Evolutionary conservation across 306 rosid species (phyloP).

Genomic region (Medicago arabica): DNA sequence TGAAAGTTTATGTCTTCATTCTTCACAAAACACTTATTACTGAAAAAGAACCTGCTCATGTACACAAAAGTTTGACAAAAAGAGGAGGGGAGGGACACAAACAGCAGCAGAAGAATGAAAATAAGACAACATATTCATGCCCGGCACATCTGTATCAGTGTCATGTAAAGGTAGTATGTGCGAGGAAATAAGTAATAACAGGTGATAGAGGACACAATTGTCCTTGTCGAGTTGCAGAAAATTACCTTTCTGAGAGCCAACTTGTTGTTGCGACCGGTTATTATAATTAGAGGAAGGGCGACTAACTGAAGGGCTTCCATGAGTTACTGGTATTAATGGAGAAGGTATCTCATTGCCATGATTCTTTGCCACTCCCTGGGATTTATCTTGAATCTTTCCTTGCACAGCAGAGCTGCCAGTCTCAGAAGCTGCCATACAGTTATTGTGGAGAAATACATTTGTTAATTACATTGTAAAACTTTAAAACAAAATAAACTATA

Average conservation of each 20-base stretch:
- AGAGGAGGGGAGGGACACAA: background rate
- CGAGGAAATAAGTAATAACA: slow-evolving; percentile 9
- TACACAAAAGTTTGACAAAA: background rate
- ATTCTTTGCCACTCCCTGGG: slow-evolving; percentile 66
- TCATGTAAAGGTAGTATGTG: background rate
- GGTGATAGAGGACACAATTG: slow-evolving; percentile 14
- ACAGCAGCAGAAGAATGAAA: background rate
- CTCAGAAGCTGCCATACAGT: slow-evolving; percentile 63
- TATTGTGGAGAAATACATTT: slow-evolving; percentile 7
- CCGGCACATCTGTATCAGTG: background rate
- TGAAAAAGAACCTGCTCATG: background rate
- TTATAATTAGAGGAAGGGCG: slow-evolving; percentile 79
- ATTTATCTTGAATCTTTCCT: slow-evolving; percentile 61
- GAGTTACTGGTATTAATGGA: slow-evolving; percentile 56
- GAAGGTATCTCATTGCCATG: slow-evolving; percentile 56
- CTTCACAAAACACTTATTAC: background rate
- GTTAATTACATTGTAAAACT: slow-evolving; percentile 40
- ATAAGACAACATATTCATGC: background rate
- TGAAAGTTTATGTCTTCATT: background rate
- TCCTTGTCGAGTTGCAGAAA: slow-evolving; percentile 6
- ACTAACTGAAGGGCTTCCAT: slow-evolving; percentile 58
- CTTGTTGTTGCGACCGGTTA: slow-evolving; percentile 67
- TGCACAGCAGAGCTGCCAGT: slow-evolving; percentile 56
- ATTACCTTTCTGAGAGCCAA: slow-evolving; percentile 81
- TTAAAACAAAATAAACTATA: slow-evolving; percentile 26